phyloP scores from a whole-genome alignment of 371 early-diverging fungal genomes.

The Lichtheimia hyalospora region DNA sequence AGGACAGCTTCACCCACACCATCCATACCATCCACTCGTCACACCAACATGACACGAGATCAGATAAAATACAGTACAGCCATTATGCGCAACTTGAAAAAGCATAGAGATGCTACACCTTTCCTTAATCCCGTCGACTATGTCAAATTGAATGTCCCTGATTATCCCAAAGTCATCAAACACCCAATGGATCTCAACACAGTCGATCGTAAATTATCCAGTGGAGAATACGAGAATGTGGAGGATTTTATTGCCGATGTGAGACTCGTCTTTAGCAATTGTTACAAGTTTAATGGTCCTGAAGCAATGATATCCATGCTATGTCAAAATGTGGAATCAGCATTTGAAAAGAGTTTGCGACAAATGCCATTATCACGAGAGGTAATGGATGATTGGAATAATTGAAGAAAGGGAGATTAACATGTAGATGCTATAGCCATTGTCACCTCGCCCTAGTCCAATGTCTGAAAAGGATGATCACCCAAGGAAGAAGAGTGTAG shows the following conservation, averaged over 20 bases:
- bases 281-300: slow-evolving; percentile 88
- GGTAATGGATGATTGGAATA: slow-evolving; percentile 12
- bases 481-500: slow-evolving; percentile 12
- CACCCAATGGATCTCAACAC: slow-evolving; percentile 98
- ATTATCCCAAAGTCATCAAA: slow-evolving; percentile 92
- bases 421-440: slow-evolving; percentile 2
- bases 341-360: slow-evolving; percentile 69
- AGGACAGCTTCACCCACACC: slow-evolving; percentile 23
- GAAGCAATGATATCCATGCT: slow-evolving; percentile 75
- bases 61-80: slow-evolving; percentile 80
- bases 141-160: slow-evolving; percentile 87
- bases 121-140: slow-evolving; percentile 96
- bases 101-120: slow-evolving; percentile 72
- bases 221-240: slow-evolving; percentile 61
- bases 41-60: slow-evolving; percentile 68
- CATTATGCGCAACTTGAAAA: slow-evolving; percentile 74
- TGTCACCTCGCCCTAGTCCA: slow-evolving; percentile 15
- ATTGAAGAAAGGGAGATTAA: background rate
- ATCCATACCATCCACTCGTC: slow-evolving; percentile 16
- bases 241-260: slow-evolving; percentile 79
- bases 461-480: slow-evolving; percentile 13
- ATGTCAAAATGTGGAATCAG: slow-evolving; percentile 73
- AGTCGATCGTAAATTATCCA: slow-evolving; percentile 83
- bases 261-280: slow-evolving; percentile 84
- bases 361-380: slow-evolving; percentile 63